Evolutionary conservation across 768 basidiomycete species (phyloP).

Genomic region (Psilocybe tampanensis): DNA sequence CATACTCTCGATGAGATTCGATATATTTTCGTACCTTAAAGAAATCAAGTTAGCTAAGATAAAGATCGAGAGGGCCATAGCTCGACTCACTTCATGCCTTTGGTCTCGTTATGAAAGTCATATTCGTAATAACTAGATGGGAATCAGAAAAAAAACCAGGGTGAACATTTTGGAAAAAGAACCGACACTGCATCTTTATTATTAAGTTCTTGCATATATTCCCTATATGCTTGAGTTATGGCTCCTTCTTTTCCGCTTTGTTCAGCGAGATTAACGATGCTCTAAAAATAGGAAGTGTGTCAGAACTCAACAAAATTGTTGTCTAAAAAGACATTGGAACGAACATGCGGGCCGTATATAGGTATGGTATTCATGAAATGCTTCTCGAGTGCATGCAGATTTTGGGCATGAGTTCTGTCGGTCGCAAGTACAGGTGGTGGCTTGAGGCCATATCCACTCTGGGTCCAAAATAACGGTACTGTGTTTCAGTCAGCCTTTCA

Average conservation of each 20-base stretch:
- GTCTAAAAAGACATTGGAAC: constrained; percentile 5
- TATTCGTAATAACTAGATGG: constrained; percentile 86
- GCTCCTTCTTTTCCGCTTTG: constrained; percentile 84
- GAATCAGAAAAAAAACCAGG: too few relatives aligned
- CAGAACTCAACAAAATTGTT: not conserved
- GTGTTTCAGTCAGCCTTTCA: constrained; percentile 14
- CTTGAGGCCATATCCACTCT: constrained; percentile 84
- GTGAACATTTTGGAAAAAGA: not conserved
- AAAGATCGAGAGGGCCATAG: not conserved
- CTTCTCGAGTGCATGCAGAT: constrained; percentile 66
- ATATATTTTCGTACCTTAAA: constrained; percentile 85
- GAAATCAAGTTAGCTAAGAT: not conserved
- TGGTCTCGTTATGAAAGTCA: constrained; percentile 93
- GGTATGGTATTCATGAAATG: constrained; percentile 72
- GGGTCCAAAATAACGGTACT: constrained; percentile 96
- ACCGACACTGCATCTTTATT: constrained; percentile 60
- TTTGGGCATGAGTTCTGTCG: constrained; percentile 74
- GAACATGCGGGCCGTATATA: constrained; percentile 80
- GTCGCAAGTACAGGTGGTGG: constrained; percentile 79
- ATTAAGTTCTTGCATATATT: constrained; percentile 61
- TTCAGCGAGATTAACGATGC: constrained; percentile 89
- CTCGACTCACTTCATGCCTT: constrained; percentile 83
- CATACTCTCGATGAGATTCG: constrained; percentile 70
- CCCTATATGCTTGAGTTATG: constrained; percentile 78
- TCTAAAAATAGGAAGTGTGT: constrained; percentile 53